Base-by-base conservation (phyloP, 2,329 filamentous ascomycete species). In the Colletotrichum tanaceti region DNA sequence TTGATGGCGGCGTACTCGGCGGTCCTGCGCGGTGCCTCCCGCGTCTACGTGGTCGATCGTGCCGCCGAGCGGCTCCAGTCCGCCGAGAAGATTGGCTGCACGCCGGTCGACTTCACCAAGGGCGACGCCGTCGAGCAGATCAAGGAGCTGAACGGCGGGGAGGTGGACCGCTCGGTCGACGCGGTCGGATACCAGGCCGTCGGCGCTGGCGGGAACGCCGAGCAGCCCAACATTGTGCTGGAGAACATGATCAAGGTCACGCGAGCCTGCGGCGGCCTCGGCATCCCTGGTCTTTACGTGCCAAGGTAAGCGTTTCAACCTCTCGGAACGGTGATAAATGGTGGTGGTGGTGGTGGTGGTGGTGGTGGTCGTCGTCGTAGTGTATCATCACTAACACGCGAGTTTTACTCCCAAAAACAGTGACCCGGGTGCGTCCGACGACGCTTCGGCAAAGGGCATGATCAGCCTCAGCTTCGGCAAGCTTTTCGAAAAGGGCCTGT, bases 141-240 rank as follows among this genome's bases (percentile, higher is more conserved):
- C 59, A 86, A 90, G 54, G 78, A 85, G 65, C 73, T 80, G 16
- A 89, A 90, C 58, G 85, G 80, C 1, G 87, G 84, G 0, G 65
- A 70, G 28, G 88, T 91, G 2, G 88, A 91, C 71, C 81, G 89
- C 6, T 86, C 87, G 0, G 86, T 91, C 0, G 89, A 91, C 77
- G 87, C 87, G 13, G 89, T 91, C 0, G 89, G 89, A 0, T 91
- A 90, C 73, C 88, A 91, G 73, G 89, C 89, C 13, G 85, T 88
- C 1, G 81, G 82, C 46, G 79, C 82, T 14, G 83, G 83, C 2
- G 87, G 86, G 1, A 85, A 83, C 70, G 85, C 85, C 39, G 88
- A 90, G 74, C 84, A 86, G 72, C 87, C 88, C 2, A 90, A 89
- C 70, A 84, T 90, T 63, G 87, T 90, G 5, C 80, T 90, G 0